phyloP scores from a whole-genome alignment of 1,284 basidiomycete genomes.

The Pseudomicrostroma phylloplanum region DNA sequence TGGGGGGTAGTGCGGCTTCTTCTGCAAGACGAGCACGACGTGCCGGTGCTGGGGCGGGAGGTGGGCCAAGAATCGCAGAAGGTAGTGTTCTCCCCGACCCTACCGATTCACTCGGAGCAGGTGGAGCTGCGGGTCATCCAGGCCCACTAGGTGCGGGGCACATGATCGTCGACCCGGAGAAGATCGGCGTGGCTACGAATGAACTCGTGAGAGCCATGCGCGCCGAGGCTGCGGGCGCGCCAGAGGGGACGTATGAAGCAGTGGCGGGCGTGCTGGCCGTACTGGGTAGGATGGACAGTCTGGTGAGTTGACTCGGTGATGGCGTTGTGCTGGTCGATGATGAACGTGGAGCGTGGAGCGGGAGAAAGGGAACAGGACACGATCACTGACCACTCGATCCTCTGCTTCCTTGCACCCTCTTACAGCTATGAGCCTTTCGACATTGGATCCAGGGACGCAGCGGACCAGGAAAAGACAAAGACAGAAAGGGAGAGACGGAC shows the following conservation, averaged over 20 bases:
- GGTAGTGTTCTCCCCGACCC: conserved; percentile 20
- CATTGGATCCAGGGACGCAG: too few species aligned
- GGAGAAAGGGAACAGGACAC: too few species aligned
- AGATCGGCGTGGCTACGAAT: conserved; percentile 31
- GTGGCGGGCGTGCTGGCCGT: conserved; percentile 44
- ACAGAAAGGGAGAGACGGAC: too few species aligned
- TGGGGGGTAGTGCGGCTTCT: conserved; percentile 22
- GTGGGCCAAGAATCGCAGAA: conserved; percentile 24
- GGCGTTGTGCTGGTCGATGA: too few species aligned
- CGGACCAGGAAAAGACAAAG: too few species aligned
- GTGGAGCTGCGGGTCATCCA: conserved; percentile 13
- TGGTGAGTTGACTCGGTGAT: conserved; percentile 19
- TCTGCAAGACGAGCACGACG: too few species aligned
- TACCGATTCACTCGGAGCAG: conserved; percentile 9
- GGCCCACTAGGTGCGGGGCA: conserved; percentile 21
- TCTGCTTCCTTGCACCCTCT: too few species aligned
- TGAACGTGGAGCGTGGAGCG: too few species aligned
- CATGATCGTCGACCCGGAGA: conserved; percentile 10
- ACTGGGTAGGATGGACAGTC: conserved; percentile 38
- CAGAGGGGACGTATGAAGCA: conserved; percentile 36
- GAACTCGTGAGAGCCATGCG: conserved; percentile 37
- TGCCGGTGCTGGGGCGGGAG: conserved; percentile 20
- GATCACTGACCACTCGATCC: too few species aligned
- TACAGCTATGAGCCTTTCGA: too few species aligned
- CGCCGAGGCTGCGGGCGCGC: conserved; percentile 14